Conservation (phyloP, 148 eudicot genomes). For the Persicaria tinctoria region DNA sequence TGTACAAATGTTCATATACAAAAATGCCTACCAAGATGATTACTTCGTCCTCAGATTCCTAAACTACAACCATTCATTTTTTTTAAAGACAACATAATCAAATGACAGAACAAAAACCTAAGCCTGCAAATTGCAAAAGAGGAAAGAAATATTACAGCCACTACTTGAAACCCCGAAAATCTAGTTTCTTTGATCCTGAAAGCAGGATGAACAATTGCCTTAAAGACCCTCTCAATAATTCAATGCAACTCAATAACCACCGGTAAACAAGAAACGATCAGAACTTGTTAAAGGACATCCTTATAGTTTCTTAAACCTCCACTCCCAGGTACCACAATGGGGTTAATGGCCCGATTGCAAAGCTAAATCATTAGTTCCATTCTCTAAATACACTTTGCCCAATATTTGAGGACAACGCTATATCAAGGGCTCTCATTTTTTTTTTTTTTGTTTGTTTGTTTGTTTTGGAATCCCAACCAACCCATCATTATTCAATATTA, state of each 20-base stretch:
- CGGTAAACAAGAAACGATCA: background rate
- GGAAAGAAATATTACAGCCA: background rate
- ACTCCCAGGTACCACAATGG: background rate
- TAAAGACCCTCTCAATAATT: background rate
- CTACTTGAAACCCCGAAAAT: background rate
- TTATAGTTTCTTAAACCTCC: background rate
- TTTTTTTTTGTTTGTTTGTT: background rate
- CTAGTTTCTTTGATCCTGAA: constrained; percentile 6
- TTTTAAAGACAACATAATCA: background rate
- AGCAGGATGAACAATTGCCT: background rate
- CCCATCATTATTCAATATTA: background rate
- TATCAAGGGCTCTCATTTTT: background rate
- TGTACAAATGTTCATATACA: background rate
- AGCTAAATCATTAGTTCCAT: background rate
- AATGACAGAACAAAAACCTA: background rate
- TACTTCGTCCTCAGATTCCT: background rate
- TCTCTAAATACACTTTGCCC: background rate
- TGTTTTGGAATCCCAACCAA: background rate
- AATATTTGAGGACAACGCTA: background rate
- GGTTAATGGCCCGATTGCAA: background rate
- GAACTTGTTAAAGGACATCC: background rate
- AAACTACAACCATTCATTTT: background rate
- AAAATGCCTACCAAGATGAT: background rate
- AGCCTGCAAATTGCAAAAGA: background rate
- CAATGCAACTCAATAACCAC: background rate